phyloP scores from a whole-genome alignment of 2,329 filamentous ascomycete species.

The Fonsecaea pugnacius region DNA sequence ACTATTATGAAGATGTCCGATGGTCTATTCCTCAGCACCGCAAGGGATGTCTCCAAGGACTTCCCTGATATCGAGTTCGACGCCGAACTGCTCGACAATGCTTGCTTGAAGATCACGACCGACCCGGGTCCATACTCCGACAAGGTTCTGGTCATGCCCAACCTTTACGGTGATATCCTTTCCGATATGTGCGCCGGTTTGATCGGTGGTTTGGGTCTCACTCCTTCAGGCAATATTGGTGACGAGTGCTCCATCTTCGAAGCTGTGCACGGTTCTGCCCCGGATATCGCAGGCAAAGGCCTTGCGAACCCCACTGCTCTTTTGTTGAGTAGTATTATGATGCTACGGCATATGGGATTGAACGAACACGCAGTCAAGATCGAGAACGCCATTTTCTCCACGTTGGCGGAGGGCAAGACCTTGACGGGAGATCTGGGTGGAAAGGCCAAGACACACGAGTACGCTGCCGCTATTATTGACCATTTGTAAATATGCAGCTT shows the following conservation, averaged over 20 bases:
- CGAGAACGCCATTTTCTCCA: constrained; percentile 93
- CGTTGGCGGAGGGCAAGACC: constrained; percentile 90
- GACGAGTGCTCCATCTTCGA: constrained; percentile 99
- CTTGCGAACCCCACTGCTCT: constrained; percentile 97
- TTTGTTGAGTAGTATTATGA: constrained; percentile 97
- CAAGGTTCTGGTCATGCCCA: constrained; percentile 87
- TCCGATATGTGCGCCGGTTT: constrained; percentile 99
- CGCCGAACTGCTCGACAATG: constrained; percentile 97
- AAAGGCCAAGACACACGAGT: constrained; percentile 94
- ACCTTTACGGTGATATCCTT: constrained; percentile 99
- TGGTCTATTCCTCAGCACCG: constrained; percentile 92
- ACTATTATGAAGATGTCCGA: constrained; percentile 99
- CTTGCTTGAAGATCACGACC: constrained; percentile 97
- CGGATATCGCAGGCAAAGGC: constrained; percentile 93
- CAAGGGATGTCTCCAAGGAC: constrained; percentile 85
- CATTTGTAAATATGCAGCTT: constrained; percentile 47
- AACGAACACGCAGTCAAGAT: constrained; percentile 82
- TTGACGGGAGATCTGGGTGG: constrained; percentile 96
- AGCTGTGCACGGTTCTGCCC: constrained; percentile 96
- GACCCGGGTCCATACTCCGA: constrained; percentile 91
- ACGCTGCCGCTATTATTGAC: constrained; percentile 86
- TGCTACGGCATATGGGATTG: constrained; percentile 98
- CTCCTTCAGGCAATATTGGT: constrained; percentile 97
- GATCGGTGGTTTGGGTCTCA: constrained; percentile 96
- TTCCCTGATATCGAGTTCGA: constrained; percentile 97